A percentile compares a stretch with the other conserved stretches of the same genome.
These are phyloP conservation scores for Diaporthe sp. DNA, from an alignment of 2,329 filamentous ascomycete genomes.

Conservation along the genomic window DNA sequence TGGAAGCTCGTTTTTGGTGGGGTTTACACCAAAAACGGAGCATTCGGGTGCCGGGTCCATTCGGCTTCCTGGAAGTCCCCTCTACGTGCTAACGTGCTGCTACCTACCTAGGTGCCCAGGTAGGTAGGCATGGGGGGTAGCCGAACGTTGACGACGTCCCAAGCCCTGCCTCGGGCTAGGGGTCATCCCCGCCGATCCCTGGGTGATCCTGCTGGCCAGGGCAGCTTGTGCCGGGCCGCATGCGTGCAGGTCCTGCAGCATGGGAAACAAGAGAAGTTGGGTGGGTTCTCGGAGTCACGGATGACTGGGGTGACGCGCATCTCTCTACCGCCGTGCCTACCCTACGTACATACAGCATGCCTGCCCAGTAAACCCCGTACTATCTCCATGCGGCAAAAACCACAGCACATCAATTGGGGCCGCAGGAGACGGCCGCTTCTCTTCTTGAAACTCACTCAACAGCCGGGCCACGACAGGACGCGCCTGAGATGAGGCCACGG, in stretches of 20 bases:
- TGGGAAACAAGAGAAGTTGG: background rate
- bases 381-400: background rate
- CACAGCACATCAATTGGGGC: background rate
- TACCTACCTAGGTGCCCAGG: background rate
- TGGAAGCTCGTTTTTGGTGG: too few relatives aligned
- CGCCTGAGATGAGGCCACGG: background rate
- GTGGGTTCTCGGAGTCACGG: background rate
- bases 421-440: constrained; percentile 4
- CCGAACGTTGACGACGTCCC: constrained; percentile 1
- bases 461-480: background rate
- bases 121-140: background rate
- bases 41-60: too few relatives aligned
- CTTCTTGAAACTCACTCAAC: background rate
- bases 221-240: constrained; percentile 29
- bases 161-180: constrained; percentile 16
- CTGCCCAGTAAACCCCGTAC: background rate
- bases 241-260: background rate
- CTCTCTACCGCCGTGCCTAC: background rate
- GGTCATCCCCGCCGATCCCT: constrained; percentile 21
- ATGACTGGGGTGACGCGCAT: background rate
- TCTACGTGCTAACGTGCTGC: constrained; percentile 7
- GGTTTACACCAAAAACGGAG: too few relatives aligned
- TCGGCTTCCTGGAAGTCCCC: too few relatives aligned
- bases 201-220: constrained; percentile 26
- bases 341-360: background rate